Percentiles rank a stretch among this genome's conserved stretches.
phyloP scores from a whole-genome alignment of 805 yeast genomes.

The Candida yuanshanica region DNA sequence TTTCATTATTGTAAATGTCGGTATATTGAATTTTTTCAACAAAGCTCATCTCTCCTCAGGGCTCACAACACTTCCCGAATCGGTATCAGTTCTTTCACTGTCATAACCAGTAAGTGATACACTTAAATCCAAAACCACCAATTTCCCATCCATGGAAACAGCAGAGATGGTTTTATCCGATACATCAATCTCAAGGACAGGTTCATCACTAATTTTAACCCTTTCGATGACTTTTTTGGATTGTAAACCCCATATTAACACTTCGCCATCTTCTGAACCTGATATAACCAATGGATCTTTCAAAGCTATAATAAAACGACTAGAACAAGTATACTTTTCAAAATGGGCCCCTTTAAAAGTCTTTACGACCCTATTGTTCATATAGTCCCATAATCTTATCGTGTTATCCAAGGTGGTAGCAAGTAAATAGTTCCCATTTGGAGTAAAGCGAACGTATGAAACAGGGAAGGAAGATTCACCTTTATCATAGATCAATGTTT shows the following conservation, averaged over 20 bases:
- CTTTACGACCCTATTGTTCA: constrained; percentile 73
- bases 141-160: constrained; percentile 9
- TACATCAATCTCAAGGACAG: constrained; percentile 16
- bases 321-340: constrained; percentile 47
- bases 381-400: constrained; percentile 80
- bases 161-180: constrained; percentile 5
- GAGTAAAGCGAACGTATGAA: constrained; percentile 63
- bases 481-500: constrained; percentile 79
- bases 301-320: constrained; percentile 41
- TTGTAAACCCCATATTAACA: constrained; percentile 66
- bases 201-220: constrained; percentile 6
- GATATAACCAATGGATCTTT: constrained; percentile 43
- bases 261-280: constrained; percentile 52
- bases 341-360: constrained; percentile 41
- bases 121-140: constrained; percentile 5
- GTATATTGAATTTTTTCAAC: not conserved
- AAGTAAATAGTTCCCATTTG: constrained; percentile 73
- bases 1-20: too few species aligned
- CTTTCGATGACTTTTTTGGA: constrained; percentile 38
- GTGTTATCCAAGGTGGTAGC: constrained; percentile 79
- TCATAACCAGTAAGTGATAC: constrained; percentile 7
- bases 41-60: not conserved
- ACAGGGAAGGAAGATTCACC: constrained; percentile 76
- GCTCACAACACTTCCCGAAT: constrained; percentile 1
- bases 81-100: constrained; percentile 11